Conservation (phyloP, 805 yeast species). For the Metschnikowia amazonensis region DNA sequence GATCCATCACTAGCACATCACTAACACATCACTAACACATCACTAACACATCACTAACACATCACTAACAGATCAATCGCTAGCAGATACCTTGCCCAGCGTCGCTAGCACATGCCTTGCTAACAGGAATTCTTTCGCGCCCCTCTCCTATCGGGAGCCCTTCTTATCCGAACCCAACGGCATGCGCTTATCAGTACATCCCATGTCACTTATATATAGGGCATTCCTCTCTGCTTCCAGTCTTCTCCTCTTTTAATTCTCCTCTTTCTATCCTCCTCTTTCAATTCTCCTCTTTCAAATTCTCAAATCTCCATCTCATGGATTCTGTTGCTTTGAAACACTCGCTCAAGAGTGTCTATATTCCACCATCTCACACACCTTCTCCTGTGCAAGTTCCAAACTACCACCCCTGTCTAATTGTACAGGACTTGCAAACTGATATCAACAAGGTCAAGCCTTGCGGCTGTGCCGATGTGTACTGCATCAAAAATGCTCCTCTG, state of each 20-base stretch:
- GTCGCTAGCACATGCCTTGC: constrained; percentile 4
- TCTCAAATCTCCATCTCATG: too few species aligned
- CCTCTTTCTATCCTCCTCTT: too few species aligned
- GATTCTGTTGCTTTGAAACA: constrained; percentile 38
- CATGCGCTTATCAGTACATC: constrained; percentile 1
- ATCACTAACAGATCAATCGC: too few species aligned
- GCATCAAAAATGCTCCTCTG: constrained; percentile 37
- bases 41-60: too few species aligned
- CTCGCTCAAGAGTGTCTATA: constrained; percentile 42
- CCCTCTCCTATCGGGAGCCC: neutral
- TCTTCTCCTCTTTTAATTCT: too few species aligned
- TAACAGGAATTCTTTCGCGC: neutral
- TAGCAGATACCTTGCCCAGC: neutral
- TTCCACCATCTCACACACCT: constrained; percentile 35
- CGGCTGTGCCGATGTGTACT: constrained; percentile 40
- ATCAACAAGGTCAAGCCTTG: constrained; percentile 34
- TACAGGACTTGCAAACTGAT: constrained; percentile 55
- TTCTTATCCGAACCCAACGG: constrained; percentile 1
- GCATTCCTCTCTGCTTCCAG: neutral
- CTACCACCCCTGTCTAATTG: constrained; percentile 56
- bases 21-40: too few species aligned
- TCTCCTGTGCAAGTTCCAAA: constrained; percentile 34
- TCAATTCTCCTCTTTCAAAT: too few species aligned
- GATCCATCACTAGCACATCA: too few species aligned
- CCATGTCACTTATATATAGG: neutral